Percentiles rank a stretch among this genome's conserved stretches.
Evolutionary conservation across 2,329 filamentous ascomycete genomes (phyloP).

Genomic region (Aspergillus pseudoglaucus): DNA sequence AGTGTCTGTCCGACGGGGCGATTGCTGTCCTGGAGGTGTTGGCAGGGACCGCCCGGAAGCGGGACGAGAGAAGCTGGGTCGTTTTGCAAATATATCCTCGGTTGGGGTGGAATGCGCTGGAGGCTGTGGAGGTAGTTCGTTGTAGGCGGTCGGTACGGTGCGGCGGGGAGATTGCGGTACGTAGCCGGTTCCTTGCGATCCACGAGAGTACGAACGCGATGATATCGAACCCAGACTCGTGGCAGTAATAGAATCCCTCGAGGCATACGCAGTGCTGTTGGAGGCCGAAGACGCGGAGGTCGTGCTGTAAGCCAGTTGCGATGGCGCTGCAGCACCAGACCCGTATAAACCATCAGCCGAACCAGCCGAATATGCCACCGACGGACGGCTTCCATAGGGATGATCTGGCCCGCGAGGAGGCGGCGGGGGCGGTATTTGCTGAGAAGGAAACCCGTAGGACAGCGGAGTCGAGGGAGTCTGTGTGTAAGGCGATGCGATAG

Average conservation of each 20-base stretch:
- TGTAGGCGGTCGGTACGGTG: slow-evolving; percentile 11
- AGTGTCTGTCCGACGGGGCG: slow-evolving; percentile 47
- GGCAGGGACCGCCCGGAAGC: slow-evolving; percentile 36
- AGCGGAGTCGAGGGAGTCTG: slow-evolving; percentile 26
- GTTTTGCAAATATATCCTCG: slow-evolving; percentile 21
- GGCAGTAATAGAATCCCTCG: slow-evolving; percentile 15
- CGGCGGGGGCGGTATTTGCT: slow-evolving; percentile 29
- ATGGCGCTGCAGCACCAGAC: slow-evolving; percentile 17
- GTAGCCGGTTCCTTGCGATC: slow-evolving; percentile 17
- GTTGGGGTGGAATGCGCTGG: slow-evolving; percentile 23
- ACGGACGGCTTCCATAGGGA: slow-evolving; percentile 30
- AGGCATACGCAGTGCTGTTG: slow-evolving; percentile 14
- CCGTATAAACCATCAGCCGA: slow-evolving; percentile 15
- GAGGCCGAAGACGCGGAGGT: slow-evolving; percentile 14
- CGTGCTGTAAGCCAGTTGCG: slow-evolving; percentile 22
- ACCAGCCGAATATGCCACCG: slow-evolving; percentile 16
- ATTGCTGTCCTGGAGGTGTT: slow-evolving; percentile 47
- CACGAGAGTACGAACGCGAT: slow-evolving; percentile 17
- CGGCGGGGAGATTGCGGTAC: slow-evolving; percentile 18
- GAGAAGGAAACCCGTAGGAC: slow-evolving; percentile 26
- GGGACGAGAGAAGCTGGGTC: slow-evolving; percentile 22
- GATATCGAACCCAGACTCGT: slow-evolving; percentile 12
- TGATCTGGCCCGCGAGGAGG: slow-evolving; percentile 35
- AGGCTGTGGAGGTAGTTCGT: slow-evolving; percentile 29
- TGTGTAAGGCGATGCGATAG: slow-evolving; percentile 17